Base-by-base conservation (phyloP, 2,329 filamentous ascomycete genomes). In the Rhytidhysteron rufulum region DNA sequence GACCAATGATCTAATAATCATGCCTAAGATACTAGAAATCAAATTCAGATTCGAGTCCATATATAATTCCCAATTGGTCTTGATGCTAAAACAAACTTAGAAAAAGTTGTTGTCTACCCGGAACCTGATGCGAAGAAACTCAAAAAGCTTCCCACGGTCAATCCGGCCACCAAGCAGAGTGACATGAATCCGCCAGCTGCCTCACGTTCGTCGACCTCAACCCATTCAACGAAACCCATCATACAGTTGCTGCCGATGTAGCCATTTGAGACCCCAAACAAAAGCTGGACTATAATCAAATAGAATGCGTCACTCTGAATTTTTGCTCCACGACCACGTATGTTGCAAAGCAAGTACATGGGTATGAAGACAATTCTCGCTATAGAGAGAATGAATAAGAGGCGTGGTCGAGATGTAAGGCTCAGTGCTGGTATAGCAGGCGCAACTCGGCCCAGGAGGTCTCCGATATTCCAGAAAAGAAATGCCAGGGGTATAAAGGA, bases 181-280 rank as follows among this genome's bases (percentile, higher is more conserved):
- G 86, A 85, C 93, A 98, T 97, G 63, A 97, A 97, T 1, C 86
- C 88, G 34, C 91, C 93, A 0, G 89, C 83, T 5, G 88, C 90
- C 69, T 95, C 89, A 24, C 86, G 76, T 70, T 98, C 91, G 8
- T 83, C 81, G 2, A 84, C 79, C 4, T 84, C 83, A 1, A 97
- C 90, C 79, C 83, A 91, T 50, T 86, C 81, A 0, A 78, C 80
- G 1, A 89, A 85, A 1, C 85, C 85, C 80, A 97, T 95, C 90
- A 98, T 97, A 63, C 86, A 88, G 51, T 79, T 85, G 41, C 86
- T 88, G 21, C 86, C 85, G 11, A 98, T 66, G 75, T 86, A 97
- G 1, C 93, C 93, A 60, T 91, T 97, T 8, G 82, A 86, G 27
- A 89, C 57, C 2, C 93, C 93, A 58, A 94, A 97, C 1, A 84